Evolutionary conservation across 805 yeast species (phyloP), one percentile per base, ranked within the genome.

Genomic region (Hanseniaspora jakobsenii): DNA sequence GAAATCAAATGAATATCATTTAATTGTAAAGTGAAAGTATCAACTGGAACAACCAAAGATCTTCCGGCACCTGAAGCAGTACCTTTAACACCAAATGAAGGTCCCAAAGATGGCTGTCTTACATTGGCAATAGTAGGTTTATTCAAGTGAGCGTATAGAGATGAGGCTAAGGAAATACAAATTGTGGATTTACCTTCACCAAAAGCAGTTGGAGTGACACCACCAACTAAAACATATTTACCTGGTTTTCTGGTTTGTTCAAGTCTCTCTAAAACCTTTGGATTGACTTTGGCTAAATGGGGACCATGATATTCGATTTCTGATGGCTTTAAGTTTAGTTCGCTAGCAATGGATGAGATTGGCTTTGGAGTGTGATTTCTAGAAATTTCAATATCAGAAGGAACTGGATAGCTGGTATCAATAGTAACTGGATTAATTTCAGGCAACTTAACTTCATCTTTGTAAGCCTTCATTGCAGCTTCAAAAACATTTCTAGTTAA

Each of bases 31-130:
- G 91, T 89, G 71, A 89, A 89, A 66, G 89, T 96, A 64, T 89
- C 98, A 96, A 89, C 89, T 42, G 97, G 97, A 55, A 89, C 87
- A 36, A 89, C 97, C 66, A 89, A 97, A 2, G 97, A 74, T 64
- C 86, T 89, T 38, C 97, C 97, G 60, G 97, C 98, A 55, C 98
- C 98, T 16, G 97, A 97, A 47, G 98, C 98, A 63, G 97, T 97
- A 58, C 98, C 98, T 67, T 89, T 89, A 55, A 89, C 86, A 62
- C 98, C 98, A 56, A 89, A 89, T 16, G 97, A 89, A 41, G 98
- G 98, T 31, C 97, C 97, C 95, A 89, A 85, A 8, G 94, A 81
- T 23, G 97, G 97, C 63, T 89, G 98, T 63, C 98, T 81, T 41
- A 89, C 95, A 56, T 84, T 86, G 44, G 97, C 98, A 62, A 87